Base-by-base conservation (phyloP, 1,284 basidiomycete species). In the Termitomyces sp. region DNA sequence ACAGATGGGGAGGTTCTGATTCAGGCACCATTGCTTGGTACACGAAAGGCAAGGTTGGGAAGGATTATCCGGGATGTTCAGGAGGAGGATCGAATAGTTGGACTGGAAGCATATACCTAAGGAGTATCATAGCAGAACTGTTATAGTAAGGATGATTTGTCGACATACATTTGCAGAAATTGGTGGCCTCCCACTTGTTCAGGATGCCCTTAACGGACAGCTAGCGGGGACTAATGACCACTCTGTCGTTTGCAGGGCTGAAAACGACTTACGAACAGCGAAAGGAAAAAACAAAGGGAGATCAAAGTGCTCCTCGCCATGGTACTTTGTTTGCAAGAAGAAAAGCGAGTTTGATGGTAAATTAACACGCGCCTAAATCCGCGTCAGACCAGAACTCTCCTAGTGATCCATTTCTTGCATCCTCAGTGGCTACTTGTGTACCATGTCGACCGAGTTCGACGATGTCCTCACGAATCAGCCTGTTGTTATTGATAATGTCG, bases 401-500 rank as follows among this genome's bases (percentile, higher is more conserved):
- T 26, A 30, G 35, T 34, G n/a, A n/a, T n/a, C n/a, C 43, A 21
- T 34, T 46, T 35, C 28, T 33, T 38, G 14, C 39, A 31, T 41
- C 26, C n/a, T 21, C 40, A 39, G 45, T 47, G 18, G 44, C 28
- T 42, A 53, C n/a, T n/a, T n/a, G n/a, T n/a, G n/a, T n/a, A n/a
- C 42, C 39, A 89, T 90, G 88, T 84, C 86, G 60, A 79, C 83
- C 55, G 89, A 91, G 74, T 91, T 84, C 68, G 89, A 92, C 68
- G 91, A 93, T 67, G 91, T 93, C 63, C 81, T 93, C 66, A 92
- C 91, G 49, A 93, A 93, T 72, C 91, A 93, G 69, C 91, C 91
- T 3, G 89, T 97, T 57, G 93, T 97, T 60, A 96, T 97, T 63
- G 94, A 97, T 77, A 97, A 97, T 76, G 93, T 95, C 57, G 61